Evolutionary conservation across 2,329 filamentous ascomycete species (phyloP), one percentile per base, ranked within the genome.

Genomic region (Sporothrix schenckii): DNA sequence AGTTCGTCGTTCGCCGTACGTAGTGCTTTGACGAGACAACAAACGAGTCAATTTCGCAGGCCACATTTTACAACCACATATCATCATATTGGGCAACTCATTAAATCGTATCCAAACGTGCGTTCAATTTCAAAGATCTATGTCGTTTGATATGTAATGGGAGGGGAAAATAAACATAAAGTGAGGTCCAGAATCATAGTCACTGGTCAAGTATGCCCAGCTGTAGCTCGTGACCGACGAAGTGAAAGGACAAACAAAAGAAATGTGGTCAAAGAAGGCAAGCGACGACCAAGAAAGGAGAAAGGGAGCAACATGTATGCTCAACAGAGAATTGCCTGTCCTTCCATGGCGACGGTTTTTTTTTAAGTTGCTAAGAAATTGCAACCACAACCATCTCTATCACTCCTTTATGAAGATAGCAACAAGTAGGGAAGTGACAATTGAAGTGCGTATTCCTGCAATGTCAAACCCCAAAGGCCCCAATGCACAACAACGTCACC

Each of bases 221-320:
- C 19, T 10, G 27, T 14, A 27, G n/a, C 24, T 16, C 49, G 10
- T 30, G 27, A 13, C 24, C 63, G 27, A 24, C 50, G 68, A 69
- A 63, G 68, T 19, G 47, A 53, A 69, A 49, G 19, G 16, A 47
- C 27, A 63, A 24, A 69, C 68, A 69, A 63, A 69, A 53, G 68
- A 69, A 63, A 69, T 7, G n/a, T 60, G 34, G 39, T 44, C 44
- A 63, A 69, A 3, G 56, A 69, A 53, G 47, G 68, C 34, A 34
- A 50, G 66, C 24, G 39, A 10, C 39, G 24, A 52, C 66, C 16
- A 24, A 49, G 5, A 58, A 58, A 39, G 13, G 65, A 24, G 34
- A 3, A 58, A 58, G 52, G 13, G 65, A 4, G 47, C 50, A 14
- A 67, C 3, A 5, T n/a, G 49, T 39, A 3, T 47, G 14, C 30